Base-by-base conservation (phyloP, 306 rosid species). In the Pachyrhizus erosus region DNA sequence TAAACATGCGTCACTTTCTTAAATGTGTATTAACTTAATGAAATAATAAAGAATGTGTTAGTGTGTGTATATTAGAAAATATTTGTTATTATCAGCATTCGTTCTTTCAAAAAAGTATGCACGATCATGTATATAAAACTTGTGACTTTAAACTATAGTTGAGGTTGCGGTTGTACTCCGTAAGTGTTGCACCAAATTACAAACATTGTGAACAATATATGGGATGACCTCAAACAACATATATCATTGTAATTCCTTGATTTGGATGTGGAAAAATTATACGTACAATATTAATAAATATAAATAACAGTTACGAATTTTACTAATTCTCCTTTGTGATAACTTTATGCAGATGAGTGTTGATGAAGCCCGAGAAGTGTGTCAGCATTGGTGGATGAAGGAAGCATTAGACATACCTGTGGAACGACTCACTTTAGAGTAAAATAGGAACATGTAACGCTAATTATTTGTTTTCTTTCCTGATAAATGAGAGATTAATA, bases 311-410 rank as follows among this genome's bases (percentile, higher is more conserved):
- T 37, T 40, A 54, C 58, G 60, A 55, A 17, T 14, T 23, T 2
- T 58, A 3, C 71, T 64, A 58, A 55, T 24, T 83, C 1, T 40
- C 51, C 1, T 80, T 8, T 60, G 14, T 17, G 4, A 51, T 76
- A 2, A 37, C 3, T 60, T 33, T 69, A 18, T 75, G 60, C 60
- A 95, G 99, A 90, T 96, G 99, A 83, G 75, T 71, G 93, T 88
- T 17, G 78, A 48, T 1, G 90, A 90, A 85, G 99, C 98, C 0
- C 77, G 91, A 87, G 97, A 92, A 80, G 97, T 86, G 29, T 96
- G 99, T 70, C 90, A 89, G 48, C 99, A 96, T 72, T 89, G 94
- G 98, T 96, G 99, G 99, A 96, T 96, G 99, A 93, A 93, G 80
- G 98, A 96, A 86, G 99, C 99, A 67, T 87, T 96, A 31, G 94